These are phyloP conservation scores for Aegilops longissima DNA, from an alignment of 176 grass and related monocot species.

Conservation along the genomic window DNA sequence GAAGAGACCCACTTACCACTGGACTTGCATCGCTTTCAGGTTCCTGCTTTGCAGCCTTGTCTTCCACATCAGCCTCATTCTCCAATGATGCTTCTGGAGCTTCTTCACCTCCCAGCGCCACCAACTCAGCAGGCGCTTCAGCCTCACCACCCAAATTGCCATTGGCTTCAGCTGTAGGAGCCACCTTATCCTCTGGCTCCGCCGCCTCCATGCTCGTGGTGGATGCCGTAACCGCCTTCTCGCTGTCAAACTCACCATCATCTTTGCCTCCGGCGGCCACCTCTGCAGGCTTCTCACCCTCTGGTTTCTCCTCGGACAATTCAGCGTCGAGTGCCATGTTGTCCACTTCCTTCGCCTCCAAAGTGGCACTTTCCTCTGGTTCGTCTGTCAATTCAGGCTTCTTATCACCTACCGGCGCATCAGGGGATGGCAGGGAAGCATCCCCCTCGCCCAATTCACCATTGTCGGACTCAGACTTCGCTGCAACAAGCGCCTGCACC, in stretches of 20 bases:
- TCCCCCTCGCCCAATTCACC: slow-evolving; percentile 23
- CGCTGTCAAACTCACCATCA: neutral
- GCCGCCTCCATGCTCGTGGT: neutral
- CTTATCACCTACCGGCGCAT: slow-evolving; percentile 9
- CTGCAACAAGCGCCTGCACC: neutral
- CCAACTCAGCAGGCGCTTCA: neutral
- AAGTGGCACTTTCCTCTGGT: neutral
- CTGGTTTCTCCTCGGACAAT: neutral
- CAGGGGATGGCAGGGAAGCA: slow-evolving; percentile 10
- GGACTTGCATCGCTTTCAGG: neutral
- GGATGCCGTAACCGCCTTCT: slow-evolving; percentile 6
- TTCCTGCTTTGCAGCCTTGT: neutral
- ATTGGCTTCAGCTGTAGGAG: slow-evolving; percentile 9
- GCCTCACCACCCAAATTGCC: slow-evolving; percentile 22
- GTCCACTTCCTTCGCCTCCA: neutral
- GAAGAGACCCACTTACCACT: slow-evolving; percentile 38
- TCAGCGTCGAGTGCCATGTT: neutral
- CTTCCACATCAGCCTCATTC: slow-evolving; percentile 29
- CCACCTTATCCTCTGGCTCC: slow-evolving; percentile 2
- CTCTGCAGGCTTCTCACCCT: slow-evolving; percentile 13
- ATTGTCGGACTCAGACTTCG: neutral
- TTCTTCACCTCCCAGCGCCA: neutral
- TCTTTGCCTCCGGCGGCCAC: neutral
- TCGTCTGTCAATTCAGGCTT: slow-evolving; percentile 11
- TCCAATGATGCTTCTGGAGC: slow-evolving; percentile 8